Evolutionary conservation across 306 rosid species (phyloP).

Genomic region (Ormosia emarginata): DNA sequence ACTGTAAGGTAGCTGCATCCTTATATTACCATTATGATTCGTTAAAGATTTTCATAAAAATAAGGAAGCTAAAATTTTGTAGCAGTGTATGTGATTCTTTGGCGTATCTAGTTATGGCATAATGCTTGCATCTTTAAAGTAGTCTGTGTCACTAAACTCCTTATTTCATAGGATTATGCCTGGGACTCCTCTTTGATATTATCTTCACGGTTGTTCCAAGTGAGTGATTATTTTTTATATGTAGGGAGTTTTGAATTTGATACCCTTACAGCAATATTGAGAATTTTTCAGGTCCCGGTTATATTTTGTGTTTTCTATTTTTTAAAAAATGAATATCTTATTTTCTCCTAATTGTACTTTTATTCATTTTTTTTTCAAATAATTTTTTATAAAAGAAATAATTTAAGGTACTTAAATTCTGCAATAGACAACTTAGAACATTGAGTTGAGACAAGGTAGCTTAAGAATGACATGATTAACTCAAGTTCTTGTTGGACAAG

Average conservation of each 20-base stretch:
- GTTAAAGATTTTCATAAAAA: neutral
- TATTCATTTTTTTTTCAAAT: neutral
- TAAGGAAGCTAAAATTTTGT: neutral
- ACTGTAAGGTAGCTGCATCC: neutral
- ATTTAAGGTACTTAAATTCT: neutral
- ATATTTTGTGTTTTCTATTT: neutral
- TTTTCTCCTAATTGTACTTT: neutral
- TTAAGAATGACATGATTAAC: slow-evolving; percentile 20
- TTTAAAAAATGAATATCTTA: neutral
- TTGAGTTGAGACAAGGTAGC: slow-evolving; percentile 19
- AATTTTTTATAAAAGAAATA: neutral
- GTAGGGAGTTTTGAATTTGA: neutral
- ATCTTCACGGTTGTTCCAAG: neutral
- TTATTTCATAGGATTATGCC: neutral
- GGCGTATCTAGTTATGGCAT: neutral
- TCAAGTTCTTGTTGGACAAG: slow-evolving; percentile 19
- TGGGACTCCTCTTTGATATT: neutral
- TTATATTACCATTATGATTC: neutral
- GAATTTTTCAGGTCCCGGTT: neutral
- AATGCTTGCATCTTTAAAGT: neutral
- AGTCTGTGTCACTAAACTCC: neutral
- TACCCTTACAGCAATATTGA: neutral
- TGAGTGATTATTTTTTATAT: neutral
- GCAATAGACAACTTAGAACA: neutral
- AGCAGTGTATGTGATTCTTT: neutral